Evolutionary conservation across 371 early-diverging fungal species (phyloP), one percentile per base, ranked within the genome.

Genomic region (Circinella umbellata): DNA sequence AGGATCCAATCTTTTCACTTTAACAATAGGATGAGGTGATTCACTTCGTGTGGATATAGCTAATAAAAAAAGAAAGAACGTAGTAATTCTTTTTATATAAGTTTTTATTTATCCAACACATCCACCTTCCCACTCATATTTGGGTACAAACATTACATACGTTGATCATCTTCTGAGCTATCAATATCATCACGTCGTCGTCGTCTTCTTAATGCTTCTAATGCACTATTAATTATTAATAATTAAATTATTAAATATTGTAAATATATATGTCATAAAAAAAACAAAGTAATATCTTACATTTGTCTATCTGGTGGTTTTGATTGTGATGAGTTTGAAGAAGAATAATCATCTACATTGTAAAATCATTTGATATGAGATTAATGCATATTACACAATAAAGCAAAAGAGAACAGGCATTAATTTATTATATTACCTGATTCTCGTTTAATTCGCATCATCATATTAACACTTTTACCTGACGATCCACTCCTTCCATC

Each of bases 381-480:
- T 38, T 27, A 13, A 17, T 11, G 48, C 17, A 53, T 14, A 5
- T 10, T 6, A 47, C 13, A 37, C 47, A 64, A 36, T n/a, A 17
- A 64, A 18, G 6, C 42, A 47, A n/a, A n/a, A 11, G 11, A 47
- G 55, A 27, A 4, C 35, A 48, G 20, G 18, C 51, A 51, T n/a
- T 66, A 46, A 53, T 18, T 39, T 11, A 60, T 47, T 37, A 17
- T n/a, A 73, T 66, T 66, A 67, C 74, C 69, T 68, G 65, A 49
- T 53, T 79, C 79, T 69, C 77, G 79, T 51, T 81, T 81, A 17
- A 77, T 69, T 34, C 73, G 64, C 69, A 72, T 73, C 54, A 73
- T 71, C 10, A 61, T 70, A 69, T 68, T 72, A 27, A 77, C 70
- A 67, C 71, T 73, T 20, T 75, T 75, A 13, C 76, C 74, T 59